Evolutionary conservation across 1,284 basidiomycete genomes (phyloP).

Genomic region (Pseudozyma tsukubaensis): DNA sequence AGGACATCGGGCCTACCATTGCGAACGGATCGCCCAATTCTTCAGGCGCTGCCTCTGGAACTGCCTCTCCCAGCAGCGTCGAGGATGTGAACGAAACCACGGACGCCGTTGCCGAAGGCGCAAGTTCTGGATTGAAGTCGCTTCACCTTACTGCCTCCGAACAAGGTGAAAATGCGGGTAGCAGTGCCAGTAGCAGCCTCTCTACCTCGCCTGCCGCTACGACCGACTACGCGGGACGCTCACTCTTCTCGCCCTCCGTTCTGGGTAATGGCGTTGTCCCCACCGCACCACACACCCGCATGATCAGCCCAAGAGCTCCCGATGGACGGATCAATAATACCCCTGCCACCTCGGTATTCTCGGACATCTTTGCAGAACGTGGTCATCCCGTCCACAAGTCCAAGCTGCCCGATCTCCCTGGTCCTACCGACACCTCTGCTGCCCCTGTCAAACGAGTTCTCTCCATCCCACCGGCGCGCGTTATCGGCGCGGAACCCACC

Average conservation of each 20-base stretch:
- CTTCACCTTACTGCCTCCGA: slow-evolving; percentile 9
- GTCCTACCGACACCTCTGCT: slow-evolving; percentile 46
- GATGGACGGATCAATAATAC: slow-evolving; percentile 46
- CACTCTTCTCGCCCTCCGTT: slow-evolving; percentile 18
- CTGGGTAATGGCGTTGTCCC: neutral
- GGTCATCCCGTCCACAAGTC: slow-evolving; percentile 11
- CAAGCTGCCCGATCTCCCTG: slow-evolving; percentile 40
- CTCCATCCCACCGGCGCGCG: slow-evolving; percentile 40
- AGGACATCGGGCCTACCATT: neutral
- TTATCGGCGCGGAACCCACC: slow-evolving; percentile 22
- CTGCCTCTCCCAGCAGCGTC: neutral
- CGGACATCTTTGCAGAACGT: slow-evolving; percentile 37
- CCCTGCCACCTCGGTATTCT: slow-evolving; percentile 48
- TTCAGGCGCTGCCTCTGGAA: slow-evolving; percentile 11
- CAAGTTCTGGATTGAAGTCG: slow-evolving; percentile 12
- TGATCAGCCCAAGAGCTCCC: slow-evolving; percentile 20
- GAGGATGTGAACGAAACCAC: too few relatives aligned
- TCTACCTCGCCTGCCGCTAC: slow-evolving; percentile 10
- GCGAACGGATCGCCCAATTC: slow-evolving; percentile 4
- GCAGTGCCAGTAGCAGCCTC: slow-evolving; percentile 2
- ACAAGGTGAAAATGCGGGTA: neutral
- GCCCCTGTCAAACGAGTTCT: slow-evolving; percentile 55
- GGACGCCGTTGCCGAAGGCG: neutral
- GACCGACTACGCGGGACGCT: slow-evolving; percentile 6
- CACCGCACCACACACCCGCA: slow-evolving; percentile 20